Percentiles rank a stretch among this genome's conserved stretches.
phyloP scores from a whole-genome alignment of 345 rosid species.

The Sisymbrium altissimum region DNA sequence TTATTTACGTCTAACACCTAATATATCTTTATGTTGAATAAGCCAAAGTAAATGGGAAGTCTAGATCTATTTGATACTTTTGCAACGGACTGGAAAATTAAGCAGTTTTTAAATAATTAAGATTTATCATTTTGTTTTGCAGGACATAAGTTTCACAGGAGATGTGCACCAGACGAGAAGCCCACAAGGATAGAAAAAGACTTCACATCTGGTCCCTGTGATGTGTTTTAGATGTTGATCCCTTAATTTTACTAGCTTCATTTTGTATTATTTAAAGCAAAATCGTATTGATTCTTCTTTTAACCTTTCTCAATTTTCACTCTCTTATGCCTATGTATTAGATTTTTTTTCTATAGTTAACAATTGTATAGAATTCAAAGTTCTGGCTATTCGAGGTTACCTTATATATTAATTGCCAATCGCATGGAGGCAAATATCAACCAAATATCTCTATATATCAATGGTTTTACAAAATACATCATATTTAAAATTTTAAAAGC shows the following conservation, averaged over 20 bases:
- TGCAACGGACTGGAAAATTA: not conserved
- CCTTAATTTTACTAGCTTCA: slow-evolving; percentile 9
- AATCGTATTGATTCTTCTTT: slow-evolving; percentile 17
- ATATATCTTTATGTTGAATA: not conserved
- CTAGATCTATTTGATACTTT: not conserved
- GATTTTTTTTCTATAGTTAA: slow-evolving; percentile 2
- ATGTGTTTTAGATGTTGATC: slow-evolving; percentile 18
- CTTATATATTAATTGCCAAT: not conserved
- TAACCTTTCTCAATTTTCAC: slow-evolving; percentile 20
- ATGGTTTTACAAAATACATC: not conserved
- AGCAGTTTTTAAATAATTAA: not conserved
- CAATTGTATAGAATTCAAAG: slow-evolving; percentile 27
- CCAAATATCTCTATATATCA: not conserved
- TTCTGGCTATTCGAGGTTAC: slow-evolving; percentile 1
- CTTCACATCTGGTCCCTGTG: not conserved
- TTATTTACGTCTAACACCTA: not conserved
- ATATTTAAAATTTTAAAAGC: not conserved
- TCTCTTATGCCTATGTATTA: slow-evolving; percentile 15
- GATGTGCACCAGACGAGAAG: slow-evolving; percentile 56
- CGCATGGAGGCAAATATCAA: not conserved
- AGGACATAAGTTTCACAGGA: slow-evolving; percentile 49
- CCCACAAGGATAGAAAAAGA: slow-evolving; percentile 47
- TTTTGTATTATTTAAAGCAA: slow-evolving; percentile 14
- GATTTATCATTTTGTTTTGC: not conserved
- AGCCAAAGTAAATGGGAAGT: not conserved